Conservation (phyloP, 2,329 filamentous ascomycete species). For the Calonectria crousiana region DNA sequence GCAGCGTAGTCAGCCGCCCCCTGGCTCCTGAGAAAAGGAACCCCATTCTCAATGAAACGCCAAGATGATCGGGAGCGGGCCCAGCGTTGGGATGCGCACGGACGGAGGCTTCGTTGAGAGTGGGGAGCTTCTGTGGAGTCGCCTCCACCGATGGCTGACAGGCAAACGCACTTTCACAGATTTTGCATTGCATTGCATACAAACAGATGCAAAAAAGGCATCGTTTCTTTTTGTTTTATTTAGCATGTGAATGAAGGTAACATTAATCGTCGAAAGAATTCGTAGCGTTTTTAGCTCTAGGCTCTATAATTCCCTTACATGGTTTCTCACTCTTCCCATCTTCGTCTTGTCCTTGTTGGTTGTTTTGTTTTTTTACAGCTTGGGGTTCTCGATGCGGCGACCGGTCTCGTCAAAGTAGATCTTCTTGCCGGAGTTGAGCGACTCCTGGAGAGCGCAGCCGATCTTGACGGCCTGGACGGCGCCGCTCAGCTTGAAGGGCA, state of each 20-base stretch:
- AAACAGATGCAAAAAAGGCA: not conserved
- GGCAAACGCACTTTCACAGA: not conserved
- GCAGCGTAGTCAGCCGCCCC: not conserved
- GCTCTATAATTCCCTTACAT: constrained; percentile 10
- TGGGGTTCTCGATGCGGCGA: constrained; percentile 39
- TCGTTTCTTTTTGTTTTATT: not conserved
- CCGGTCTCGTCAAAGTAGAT: constrained; percentile 68
- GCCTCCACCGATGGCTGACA: not conserved
- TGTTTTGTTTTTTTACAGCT: constrained; percentile 30
- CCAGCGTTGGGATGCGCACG: not conserved
- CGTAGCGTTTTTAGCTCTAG: constrained; percentile 1
- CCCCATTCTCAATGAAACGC: not conserved
- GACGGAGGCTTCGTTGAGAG: not conserved
- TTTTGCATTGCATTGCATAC: not conserved
- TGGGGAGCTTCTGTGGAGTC: not conserved
- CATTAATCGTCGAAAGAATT: constrained; percentile 12
- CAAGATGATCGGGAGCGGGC: not conserved
- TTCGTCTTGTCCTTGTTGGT: not conserved
- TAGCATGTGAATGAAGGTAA: not conserved
- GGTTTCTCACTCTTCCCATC: not conserved
- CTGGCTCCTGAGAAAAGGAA: not conserved
- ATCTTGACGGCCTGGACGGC: constrained; percentile 73
- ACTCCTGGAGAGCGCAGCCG: constrained; percentile 71
- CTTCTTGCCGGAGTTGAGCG: constrained; percentile 66
- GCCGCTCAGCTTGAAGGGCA: constrained; percentile 69